phyloP scores from a whole-genome alignment of 768 basidiomycete species.

The Auricularia sp. region DNA sequence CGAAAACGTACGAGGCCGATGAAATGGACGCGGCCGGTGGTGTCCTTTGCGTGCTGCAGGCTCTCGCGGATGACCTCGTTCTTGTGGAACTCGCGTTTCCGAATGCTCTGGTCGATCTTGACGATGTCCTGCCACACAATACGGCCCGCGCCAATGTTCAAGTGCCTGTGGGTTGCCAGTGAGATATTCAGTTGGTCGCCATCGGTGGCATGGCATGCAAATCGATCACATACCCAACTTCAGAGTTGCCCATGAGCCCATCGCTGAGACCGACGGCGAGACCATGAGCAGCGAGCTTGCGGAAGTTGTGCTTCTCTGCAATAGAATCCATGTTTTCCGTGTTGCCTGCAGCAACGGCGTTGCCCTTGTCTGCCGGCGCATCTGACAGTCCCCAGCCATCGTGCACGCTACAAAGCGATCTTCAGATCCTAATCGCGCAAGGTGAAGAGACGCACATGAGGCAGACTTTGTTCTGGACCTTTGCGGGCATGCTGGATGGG shows the following conservation, averaged over 20 bases:
- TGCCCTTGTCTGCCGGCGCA: slow-evolving; percentile 49
- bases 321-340: slow-evolving; percentile 88
- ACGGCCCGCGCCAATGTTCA: slow-evolving; percentile 91
- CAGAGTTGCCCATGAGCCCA: slow-evolving; percentile 95
- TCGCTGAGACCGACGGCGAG: slow-evolving; percentile 88
- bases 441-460: slow-evolving; percentile 51
- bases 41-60: slow-evolving; percentile 69
- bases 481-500: not conserved
- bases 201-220: not conserved
- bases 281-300: slow-evolving; percentile 73
- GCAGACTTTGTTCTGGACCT: slow-evolving; percentile 82
- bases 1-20: slow-evolving; percentile 59
- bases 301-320: slow-evolving; percentile 60
- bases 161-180: slow-evolving; percentile 43
- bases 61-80: slow-evolving; percentile 60
- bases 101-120: slow-evolving; percentile 83
- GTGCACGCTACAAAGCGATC: slow-evolving; percentile 55
- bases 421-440: not conserved
- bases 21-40: slow-evolving; percentile 78
- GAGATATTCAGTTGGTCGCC: not conserved
- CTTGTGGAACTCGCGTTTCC: slow-evolving; percentile 80
- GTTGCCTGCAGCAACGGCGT: slow-evolving; percentile 76
- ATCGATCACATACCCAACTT: slow-evolving; percentile 67
- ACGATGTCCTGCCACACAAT: slow-evolving; percentile 98
- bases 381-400: slow-evolving; percentile 84